Evolutionary conservation across 2,329 filamentous ascomycete genomes (phyloP).

Genomic region (Alternaria alternata): DNA sequence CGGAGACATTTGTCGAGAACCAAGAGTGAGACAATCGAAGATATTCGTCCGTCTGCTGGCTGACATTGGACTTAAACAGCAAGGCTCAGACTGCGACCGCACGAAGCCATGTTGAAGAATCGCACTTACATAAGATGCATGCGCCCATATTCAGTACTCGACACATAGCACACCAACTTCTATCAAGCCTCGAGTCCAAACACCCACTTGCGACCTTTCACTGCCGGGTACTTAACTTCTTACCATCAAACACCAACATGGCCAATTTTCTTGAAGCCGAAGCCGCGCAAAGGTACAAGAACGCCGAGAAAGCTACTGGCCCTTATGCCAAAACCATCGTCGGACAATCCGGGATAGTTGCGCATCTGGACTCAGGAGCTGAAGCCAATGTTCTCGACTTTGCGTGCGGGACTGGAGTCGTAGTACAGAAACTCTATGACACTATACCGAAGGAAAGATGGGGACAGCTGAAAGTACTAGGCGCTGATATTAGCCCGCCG

Average conservation of each 20-base stretch:
- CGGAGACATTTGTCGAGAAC: neutral
- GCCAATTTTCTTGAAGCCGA: conserved; percentile 5
- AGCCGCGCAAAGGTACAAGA: conserved; percentile 28
- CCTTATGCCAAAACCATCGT: conserved; percentile 30
- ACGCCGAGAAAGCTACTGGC: conserved; percentile 29
- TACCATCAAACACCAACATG: neutral
- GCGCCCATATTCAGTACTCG: neutral
- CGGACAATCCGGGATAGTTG: conserved; percentile 10
- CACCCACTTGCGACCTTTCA: no score
- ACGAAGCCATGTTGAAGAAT: neutral
- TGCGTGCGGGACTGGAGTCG: conserved; percentile 37
- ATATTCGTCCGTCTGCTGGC: neutral
- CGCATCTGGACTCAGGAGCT: neutral
- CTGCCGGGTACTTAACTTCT: neutral
- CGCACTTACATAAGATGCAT: neutral
- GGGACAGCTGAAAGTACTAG: conserved; percentile 27
- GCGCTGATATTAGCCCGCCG: conserved; percentile 29
- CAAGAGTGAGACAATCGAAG: neutral
- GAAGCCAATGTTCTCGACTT: conserved; percentile 33
- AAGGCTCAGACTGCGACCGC: neutral
- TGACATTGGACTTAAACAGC: neutral
- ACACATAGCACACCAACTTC: neutral
- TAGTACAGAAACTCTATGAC: conserved; percentile 29
- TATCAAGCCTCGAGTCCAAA: neutral
- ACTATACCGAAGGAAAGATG: conserved; percentile 21